Base-by-base conservation (phyloP, 1,139 yeast genomes). In the Zygoascus meyerae region DNA sequence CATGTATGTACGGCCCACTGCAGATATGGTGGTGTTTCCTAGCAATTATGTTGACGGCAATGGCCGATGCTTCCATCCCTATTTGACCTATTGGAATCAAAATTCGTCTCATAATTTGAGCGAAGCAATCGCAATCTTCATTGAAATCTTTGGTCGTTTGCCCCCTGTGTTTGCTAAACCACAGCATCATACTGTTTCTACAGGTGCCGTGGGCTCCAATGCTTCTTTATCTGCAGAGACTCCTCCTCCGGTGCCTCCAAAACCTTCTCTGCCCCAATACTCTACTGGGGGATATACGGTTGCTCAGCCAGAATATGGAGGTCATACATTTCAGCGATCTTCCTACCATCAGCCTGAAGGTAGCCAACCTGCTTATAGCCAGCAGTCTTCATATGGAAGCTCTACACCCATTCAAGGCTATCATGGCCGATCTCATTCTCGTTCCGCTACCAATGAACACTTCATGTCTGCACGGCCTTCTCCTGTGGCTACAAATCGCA, bases 51-150 rank as follows among this genome's bases (percentile, higher is more conserved):
- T 86, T 2, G 95, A 86, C 61, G 66, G 78, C n/a, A 85, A 75
- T 62, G 96, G 96, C 2, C 66, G 70, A 42, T 74, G 87, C 49
- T 85, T 82, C 60, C 83, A 84, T 55, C 94, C 95, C 0, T 75
- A 73, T 48, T 63, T 86, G 42, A 65, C 81, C 1, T 67, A 68
- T 29, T 86, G 96, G 96, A 48, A 55, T 30, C 55, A 51, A 11
- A 45, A 47, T 29, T 45, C 62, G 2, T 51, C 55, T 42, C 77
- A 66, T 51, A 71, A 69, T 48, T 57, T 82, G 37, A 44, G 68
- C 9, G 68, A 61, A 34, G 59, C 77, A 48, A 58, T 72, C 14
- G 60, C 61, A 12, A 57, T 72, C 1, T 56, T 81, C 45, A 55
- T 67, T 7, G 69, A 65, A 5, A 64, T 70, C 33, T 72, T 83